phyloP scores from a whole-genome alignment of 768 basidiomycete species.

The Amylocystis lapponica region DNA sequence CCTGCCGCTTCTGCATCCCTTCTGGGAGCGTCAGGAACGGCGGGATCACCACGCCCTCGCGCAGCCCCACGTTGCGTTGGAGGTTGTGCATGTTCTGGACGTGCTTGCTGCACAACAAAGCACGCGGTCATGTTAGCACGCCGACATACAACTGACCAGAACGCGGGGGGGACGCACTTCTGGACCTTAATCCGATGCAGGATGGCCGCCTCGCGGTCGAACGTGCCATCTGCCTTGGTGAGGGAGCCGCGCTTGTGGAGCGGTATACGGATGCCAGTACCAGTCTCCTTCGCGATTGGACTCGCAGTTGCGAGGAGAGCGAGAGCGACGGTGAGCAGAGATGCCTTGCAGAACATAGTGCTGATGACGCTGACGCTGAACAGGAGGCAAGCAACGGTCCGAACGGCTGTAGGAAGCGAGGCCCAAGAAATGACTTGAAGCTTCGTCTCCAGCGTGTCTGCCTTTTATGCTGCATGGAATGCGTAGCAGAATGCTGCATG shows the following conservation, averaged over 20 bases:
- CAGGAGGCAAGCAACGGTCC: too few relatives aligned
- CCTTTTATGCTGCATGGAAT: too few relatives aligned
- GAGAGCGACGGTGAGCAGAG: conserved; percentile 16
- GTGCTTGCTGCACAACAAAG: conserved; percentile 10
- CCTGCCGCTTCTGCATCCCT: conserved; percentile 14
- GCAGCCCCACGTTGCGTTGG: conserved; percentile 5
- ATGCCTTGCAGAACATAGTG: conserved; percentile 21
- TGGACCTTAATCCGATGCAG: conserved; percentile 6
- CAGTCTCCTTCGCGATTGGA: conserved; percentile 6
- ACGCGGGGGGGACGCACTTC: conserved; percentile 12
- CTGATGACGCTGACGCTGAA: too few relatives aligned
- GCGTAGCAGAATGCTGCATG: too few relatives aligned
- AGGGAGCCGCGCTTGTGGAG: conserved; percentile 12
- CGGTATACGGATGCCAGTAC: conserved; percentile 10
- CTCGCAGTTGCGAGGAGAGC: conserved; percentile 14
- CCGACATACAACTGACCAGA: background rate
- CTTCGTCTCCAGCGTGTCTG: too few relatives aligned
- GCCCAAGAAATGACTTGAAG: too few relatives aligned
- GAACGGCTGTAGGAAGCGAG: too few relatives aligned
- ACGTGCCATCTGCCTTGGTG: conserved; percentile 14
- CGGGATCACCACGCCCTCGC: conserved; percentile 9
- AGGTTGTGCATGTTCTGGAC: conserved; percentile 17
- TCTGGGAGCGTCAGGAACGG: background rate
- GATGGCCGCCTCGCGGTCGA: conserved; percentile 12
- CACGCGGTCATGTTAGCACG: background rate